Base-by-base conservation (phyloP, 208 protist genomes). In the Leptomonas pyrrhocoris region DNA sequence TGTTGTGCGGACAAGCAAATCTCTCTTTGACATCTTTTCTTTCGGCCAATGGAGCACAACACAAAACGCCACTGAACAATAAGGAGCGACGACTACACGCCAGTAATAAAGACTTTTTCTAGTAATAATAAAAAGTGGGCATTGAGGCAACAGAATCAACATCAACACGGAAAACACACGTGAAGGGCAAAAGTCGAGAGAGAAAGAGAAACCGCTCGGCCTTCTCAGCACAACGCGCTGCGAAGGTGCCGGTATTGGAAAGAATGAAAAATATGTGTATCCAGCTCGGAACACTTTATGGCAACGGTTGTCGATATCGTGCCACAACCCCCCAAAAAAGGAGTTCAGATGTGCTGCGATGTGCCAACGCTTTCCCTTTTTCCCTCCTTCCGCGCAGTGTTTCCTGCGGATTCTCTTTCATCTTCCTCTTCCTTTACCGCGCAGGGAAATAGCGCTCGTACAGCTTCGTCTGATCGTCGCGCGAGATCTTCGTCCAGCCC, bases 401-500 rank as follows among this genome's bases (percentile, higher is more conserved):
- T 16, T 12, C 54, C 18, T 21, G 27, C 12, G 21, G 2, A 31
- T 19, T 1, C 30, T 46, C 28, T 30, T n/a, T 11, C 31, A 21
- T 51, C 7, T 48, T 27, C 27, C 30, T 19, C 9, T 42, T 7
- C 46, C n/a, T 34, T 27, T 72, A 77, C 9, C 70, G 25, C 11
- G 19, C 50, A 3, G 86, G 66, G 61, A 85, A 90, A 79, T 96
- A 96, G 21, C 81, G 89, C 25, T 89, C 69, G 76, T 84, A 95
- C 27, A 97, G 81, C 45, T 93, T 81, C 19, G 89, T 96, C 73
- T 95, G 88, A 73, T 99, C 95, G 63, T 98, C 93, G 36, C 94
- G 86, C 16, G 92, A 98, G 64, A 99, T 94, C 70, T 97, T 93
- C 19, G 88, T 94, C 97, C 98, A 99, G 69, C 97, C 97, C 34